Evolutionary conservation across 2,329 filamentous ascomycete genomes (phyloP).

Genomic region (Cercospora zeae-maydis): DNA sequence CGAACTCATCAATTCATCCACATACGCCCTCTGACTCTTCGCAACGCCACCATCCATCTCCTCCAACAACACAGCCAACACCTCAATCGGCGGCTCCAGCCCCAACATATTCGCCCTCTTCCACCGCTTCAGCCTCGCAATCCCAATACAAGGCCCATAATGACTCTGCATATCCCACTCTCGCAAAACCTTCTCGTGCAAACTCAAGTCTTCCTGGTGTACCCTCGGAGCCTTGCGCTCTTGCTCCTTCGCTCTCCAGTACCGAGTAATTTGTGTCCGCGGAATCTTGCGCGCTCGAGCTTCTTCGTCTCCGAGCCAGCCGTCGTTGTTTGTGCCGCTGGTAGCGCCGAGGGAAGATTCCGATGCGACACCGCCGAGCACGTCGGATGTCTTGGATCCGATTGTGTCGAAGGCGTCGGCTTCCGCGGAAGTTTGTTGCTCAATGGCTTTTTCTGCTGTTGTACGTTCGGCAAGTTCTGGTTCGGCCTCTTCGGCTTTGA

Average conservation of each 20-base stretch:
- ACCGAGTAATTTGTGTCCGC: constrained; percentile 66
- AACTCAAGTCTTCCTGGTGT: constrained; percentile 69
- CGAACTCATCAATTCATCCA: constrained; percentile 62
- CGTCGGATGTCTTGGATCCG: constrained; percentile 27
- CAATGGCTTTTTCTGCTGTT: constrained; percentile 40
- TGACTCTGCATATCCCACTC: constrained; percentile 91
- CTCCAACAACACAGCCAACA: constrained; percentile 76
- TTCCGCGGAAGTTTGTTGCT: constrained; percentile 40
- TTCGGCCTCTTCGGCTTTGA: constrained; percentile 31
- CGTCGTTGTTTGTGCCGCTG: constrained; percentile 43
- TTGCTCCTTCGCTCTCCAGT: constrained; percentile 72
- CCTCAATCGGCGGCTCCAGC: constrained; percentile 83
- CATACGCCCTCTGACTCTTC: constrained; percentile 64
- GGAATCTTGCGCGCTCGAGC: constrained; percentile 61
- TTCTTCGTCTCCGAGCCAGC: constrained; percentile 44
- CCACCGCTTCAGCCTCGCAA: constrained; percentile 79
- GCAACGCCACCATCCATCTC: constrained; percentile 58
- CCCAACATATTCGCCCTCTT: constrained; percentile 77
- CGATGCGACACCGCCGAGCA: constrained; percentile 33
- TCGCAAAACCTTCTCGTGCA: constrained; percentile 80
- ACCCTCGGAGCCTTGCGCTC: constrained; percentile 66
- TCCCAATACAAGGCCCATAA: constrained; percentile 88
- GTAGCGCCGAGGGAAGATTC: constrained; percentile 42
- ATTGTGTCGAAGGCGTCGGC: constrained; percentile 26
- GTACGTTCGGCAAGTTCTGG: constrained; percentile 35